These are phyloP conservation scores for Akanthomyces lecanii DNA, from an alignment of 2,329 filamentous ascomycete genomes.

Conservation along the genomic window DNA sequence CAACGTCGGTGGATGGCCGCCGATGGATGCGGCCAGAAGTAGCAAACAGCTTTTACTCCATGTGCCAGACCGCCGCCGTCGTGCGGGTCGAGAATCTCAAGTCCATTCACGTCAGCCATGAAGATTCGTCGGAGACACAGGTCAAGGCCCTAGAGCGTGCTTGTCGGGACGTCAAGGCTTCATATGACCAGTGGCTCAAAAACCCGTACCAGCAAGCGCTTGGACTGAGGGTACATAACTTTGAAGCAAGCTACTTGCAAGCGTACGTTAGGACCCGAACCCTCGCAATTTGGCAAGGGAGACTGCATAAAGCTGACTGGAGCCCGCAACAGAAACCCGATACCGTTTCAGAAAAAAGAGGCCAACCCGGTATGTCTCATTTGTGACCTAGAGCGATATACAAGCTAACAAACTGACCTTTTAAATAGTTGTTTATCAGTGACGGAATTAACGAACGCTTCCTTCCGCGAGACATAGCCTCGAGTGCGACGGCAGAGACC, in stretches of 20 bases:
- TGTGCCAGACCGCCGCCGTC: background rate
- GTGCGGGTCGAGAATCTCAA: background rate
- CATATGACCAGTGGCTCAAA: constrained; percentile 11
- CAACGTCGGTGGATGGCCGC: background rate
- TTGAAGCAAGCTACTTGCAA: background rate
- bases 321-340: background rate
- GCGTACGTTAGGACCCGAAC: background rate
- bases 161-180: constrained; percentile 13
- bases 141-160: background rate
- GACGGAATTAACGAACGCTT: background rate
- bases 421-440: background rate
- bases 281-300: too few species aligned
- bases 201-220: constrained; percentile 10
- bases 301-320: background rate
- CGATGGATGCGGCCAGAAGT: background rate
- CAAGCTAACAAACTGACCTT: background rate
- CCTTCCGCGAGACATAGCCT: background rate
- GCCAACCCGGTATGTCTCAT: background rate
- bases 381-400: background rate
- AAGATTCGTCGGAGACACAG: background rate
- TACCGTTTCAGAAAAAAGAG: background rate
- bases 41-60: background rate
- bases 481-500: background rate
- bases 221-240: background rate
- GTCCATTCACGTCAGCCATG: background rate